phyloP scores from a whole-genome alignment of 2,329 filamentous ascomycete genomes.

The Epichloe festucae region DNA sequence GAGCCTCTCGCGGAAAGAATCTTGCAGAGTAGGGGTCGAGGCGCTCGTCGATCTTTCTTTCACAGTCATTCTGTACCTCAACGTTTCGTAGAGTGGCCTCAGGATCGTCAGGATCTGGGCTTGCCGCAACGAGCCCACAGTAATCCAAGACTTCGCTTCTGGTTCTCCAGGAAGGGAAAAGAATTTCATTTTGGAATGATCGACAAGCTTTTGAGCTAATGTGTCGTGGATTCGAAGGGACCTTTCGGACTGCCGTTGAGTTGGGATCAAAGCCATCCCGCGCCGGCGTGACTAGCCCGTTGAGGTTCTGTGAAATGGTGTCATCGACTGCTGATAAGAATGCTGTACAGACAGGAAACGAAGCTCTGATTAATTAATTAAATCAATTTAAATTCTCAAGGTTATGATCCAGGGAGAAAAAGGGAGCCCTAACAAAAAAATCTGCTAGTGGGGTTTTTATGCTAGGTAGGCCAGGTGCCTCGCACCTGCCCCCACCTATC shows the following conservation, averaged over 20 bases:
- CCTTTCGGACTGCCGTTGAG: constrained; percentile 54
- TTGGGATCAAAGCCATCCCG: constrained; percentile 62
- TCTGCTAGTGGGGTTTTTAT: too few species aligned
- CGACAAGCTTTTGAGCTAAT: constrained; percentile 53
- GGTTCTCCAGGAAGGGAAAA: constrained; percentile 82
- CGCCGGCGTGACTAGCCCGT: constrained; percentile 71
- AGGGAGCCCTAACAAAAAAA: too few species aligned
- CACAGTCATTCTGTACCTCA: constrained; percentile 56
- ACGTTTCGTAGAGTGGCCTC: constrained; percentile 56
- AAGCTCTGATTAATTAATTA: too few species aligned
- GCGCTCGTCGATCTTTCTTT: constrained; percentile 71
- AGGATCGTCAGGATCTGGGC: constrained; percentile 77
- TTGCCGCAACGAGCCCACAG: constrained; percentile 77
- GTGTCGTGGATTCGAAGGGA: constrained; percentile 34
- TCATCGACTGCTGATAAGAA: constrained; percentile 78
- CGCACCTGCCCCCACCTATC: too few species aligned
- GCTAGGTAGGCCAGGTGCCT: too few species aligned
- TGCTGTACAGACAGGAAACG: too few species aligned
- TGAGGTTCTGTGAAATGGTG: constrained; percentile 84
- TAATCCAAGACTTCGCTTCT: constrained; percentile 77
- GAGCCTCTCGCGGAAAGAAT: constrained; percentile 66
- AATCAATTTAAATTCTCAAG: too few species aligned
- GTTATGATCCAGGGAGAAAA: too few species aligned
- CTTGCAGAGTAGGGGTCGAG: constrained; percentile 82
- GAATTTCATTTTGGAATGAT: constrained; percentile 59